These are phyloP conservation scores for Vitis cinerea DNA, from an alignment of 164 flowering plant genomes.

Conservation along the genomic window DNA sequence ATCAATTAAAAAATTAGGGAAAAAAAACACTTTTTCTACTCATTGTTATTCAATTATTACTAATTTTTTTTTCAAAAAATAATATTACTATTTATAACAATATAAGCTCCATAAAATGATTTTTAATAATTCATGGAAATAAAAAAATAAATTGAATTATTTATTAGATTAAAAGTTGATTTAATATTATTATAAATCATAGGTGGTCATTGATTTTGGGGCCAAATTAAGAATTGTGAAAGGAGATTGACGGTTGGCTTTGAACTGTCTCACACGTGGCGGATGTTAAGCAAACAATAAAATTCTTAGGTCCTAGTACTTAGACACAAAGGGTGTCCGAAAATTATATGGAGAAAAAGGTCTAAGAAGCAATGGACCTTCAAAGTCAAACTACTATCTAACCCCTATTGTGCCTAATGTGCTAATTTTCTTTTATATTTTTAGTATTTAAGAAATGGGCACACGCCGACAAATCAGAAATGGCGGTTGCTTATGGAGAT, in stretches of 20 bases:
- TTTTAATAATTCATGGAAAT: no score
- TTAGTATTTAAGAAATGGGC: constrained; percentile 1
- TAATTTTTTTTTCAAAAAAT: no score
- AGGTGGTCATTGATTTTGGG: not conserved
- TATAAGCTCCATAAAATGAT: no score
- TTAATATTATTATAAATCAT: no score
- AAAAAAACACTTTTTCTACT: no score
- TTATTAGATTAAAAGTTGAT: no score
- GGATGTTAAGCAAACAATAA: constrained; percentile 3
- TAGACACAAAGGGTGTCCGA: not conserved
- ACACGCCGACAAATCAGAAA: constrained; percentile 37
- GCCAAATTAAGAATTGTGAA: not conserved
- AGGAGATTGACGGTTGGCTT: not conserved
- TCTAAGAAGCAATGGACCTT: not conserved
- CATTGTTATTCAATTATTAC: no score
- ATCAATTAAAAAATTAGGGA: no score
- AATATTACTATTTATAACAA: no score
- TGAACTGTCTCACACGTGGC: constrained; percentile 32
- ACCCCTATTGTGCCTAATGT: constrained; percentile 3
- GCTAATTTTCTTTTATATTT: not conserved
- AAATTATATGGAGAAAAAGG: no score
- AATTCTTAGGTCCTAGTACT: constrained; percentile 7
- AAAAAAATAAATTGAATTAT: no score
- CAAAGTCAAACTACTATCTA: constrained; percentile 19
- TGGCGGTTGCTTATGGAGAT: constrained; percentile 14